Percentiles rank a stretch among this genome's conserved stretches.
Evolutionary conservation across 2,329 filamentous ascomycete genomes (phyloP).

Genomic region (Clarireedia sp.): DNA sequence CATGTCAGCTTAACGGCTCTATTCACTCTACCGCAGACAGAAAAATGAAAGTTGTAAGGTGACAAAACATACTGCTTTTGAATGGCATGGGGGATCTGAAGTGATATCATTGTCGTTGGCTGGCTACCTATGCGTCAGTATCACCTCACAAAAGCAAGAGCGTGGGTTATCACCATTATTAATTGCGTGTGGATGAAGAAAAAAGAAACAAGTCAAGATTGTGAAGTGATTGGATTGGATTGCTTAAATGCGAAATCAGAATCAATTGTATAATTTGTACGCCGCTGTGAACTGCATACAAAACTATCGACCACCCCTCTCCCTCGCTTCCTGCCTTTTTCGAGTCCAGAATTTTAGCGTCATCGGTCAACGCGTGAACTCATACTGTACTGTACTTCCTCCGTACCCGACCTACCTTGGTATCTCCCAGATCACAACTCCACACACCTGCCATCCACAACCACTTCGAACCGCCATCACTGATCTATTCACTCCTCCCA

Average conservation of each 20-base stretch:
- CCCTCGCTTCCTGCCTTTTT: neutral
- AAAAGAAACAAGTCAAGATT: neutral
- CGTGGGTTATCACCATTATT: constrained; percentile 1
- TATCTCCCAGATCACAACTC: neutral
- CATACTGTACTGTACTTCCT: too few relatives aligned
- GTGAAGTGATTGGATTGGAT: too few relatives aligned
- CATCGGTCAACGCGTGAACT: constrained; percentile 7
- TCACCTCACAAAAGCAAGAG: constrained; percentile 3
- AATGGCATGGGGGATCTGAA: constrained; percentile 74
- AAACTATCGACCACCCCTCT: neutral
- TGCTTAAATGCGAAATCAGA: too few relatives aligned
- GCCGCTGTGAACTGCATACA: neutral
- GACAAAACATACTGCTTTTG: constrained; percentile 60
- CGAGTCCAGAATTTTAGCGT: constrained; percentile 1
- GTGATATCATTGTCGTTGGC: constrained; percentile 60
- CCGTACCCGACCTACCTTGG: neutral
- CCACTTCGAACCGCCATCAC: neutral
- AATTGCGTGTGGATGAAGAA: neutral
- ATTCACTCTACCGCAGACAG: too few relatives aligned
- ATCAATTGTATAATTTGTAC: neutral
- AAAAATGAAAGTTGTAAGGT: neutral
- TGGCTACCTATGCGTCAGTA: constrained; percentile 28
- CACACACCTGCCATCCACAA: neutral
- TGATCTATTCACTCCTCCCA: too few relatives aligned
- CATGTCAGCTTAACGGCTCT: neutral